A percentile compares a stretch with the other conserved stretches of the same genome.
Conservation (phyloP, 2,329 filamentous ascomycete species). For the Verticillium nubilum region DNA sequence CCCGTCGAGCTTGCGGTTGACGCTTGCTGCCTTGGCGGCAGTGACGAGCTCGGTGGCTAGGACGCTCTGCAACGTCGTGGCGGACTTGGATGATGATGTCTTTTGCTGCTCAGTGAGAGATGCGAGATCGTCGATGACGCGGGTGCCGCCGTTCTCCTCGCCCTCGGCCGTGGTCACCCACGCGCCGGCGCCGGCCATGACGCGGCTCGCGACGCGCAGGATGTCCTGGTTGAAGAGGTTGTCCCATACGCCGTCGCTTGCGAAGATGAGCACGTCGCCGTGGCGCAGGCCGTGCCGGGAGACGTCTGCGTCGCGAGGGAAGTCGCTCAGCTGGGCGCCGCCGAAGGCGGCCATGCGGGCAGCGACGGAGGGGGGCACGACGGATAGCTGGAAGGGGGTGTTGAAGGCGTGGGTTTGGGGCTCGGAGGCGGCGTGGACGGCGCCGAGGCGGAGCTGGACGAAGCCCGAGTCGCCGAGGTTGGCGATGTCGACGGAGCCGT, state of each 20-base stretch:
- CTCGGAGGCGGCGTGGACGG: slow-evolving; percentile 74
- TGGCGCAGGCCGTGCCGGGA: slow-evolving; percentile 73
- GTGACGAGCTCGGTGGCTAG: slow-evolving; percentile 74
- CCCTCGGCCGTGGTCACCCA: slow-evolving; percentile 54
- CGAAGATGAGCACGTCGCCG: slow-evolving; percentile 89
- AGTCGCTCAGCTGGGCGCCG: slow-evolving; percentile 73
- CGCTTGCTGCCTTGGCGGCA: slow-evolving; percentile 79
- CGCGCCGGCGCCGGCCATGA: slow-evolving; percentile 69
- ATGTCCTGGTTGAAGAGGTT: slow-evolving; percentile 91
- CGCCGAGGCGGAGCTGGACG: slow-evolving; percentile 78
- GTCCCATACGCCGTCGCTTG: slow-evolving; percentile 93
- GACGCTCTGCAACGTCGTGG: slow-evolving; percentile 63
- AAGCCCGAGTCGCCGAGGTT: slow-evolving; percentile 96
- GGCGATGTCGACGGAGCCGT: slow-evolving; percentile 77
- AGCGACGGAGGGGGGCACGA: slow-evolving; percentile 75
- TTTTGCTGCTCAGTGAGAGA: slow-evolving; percentile 41
- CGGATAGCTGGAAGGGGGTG: slow-evolving; percentile 89
- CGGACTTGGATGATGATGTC: slow-evolving; percentile 13
- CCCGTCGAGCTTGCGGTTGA: slow-evolving; percentile 76
- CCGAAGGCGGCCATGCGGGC: slow-evolving; percentile 80
- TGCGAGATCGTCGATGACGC: slow-evolving; percentile 55
- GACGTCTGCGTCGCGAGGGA: slow-evolving; percentile 77
- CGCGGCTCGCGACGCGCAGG: slow-evolving; percentile 68
- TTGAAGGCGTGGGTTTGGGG: slow-evolving; percentile 97
- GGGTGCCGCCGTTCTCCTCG: slow-evolving; percentile 49